phyloP scores from a whole-genome alignment of 768 basidiomycete species.

The Lactarius sp. region DNA sequence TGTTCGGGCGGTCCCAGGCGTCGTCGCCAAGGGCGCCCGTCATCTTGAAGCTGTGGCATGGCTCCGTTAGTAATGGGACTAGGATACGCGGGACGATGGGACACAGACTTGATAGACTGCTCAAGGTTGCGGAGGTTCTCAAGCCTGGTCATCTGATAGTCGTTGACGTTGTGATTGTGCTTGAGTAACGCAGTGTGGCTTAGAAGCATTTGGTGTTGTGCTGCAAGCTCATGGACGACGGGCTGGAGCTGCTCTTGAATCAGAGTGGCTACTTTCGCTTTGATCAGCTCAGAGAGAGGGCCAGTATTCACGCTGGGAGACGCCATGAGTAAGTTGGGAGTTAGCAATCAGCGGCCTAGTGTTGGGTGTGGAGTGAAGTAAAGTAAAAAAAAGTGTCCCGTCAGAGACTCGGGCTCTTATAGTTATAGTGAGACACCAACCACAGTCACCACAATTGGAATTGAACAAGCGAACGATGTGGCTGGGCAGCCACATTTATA shows the following conservation, averaged over 20 bases:
- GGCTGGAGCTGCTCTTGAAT: conserved; percentile 19
- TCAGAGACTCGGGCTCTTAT: background rate
- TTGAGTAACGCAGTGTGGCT: conserved; percentile 6
- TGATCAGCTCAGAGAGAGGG: conserved; percentile 9
- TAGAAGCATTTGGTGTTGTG: conserved; percentile 5
- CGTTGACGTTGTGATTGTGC: conserved; percentile 17
- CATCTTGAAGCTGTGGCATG: conserved; percentile 11
- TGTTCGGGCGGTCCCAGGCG: conserved; percentile 13
- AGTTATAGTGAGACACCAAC: background rate
- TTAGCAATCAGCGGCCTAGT: background rate
- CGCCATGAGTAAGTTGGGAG: background rate
- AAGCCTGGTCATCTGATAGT: conserved; percentile 14
- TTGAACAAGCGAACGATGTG: background rate
- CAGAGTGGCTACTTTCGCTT: conserved; percentile 1
- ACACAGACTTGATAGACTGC: conserved; percentile 19
- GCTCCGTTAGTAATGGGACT: background rate
- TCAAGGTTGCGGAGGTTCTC: conserved; percentile 19
- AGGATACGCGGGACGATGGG: background rate
- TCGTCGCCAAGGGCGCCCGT: conserved; percentile 8
- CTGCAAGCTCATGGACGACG: conserved; percentile 11
- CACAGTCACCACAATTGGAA: background rate
- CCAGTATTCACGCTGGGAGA: background rate
- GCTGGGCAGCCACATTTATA: background rate
- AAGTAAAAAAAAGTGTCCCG: background rate
- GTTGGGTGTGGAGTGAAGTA: background rate